phyloP scores from a whole-genome alignment of 2,329 filamentous ascomycete species.

The Colletotrichum incanum region DNA sequence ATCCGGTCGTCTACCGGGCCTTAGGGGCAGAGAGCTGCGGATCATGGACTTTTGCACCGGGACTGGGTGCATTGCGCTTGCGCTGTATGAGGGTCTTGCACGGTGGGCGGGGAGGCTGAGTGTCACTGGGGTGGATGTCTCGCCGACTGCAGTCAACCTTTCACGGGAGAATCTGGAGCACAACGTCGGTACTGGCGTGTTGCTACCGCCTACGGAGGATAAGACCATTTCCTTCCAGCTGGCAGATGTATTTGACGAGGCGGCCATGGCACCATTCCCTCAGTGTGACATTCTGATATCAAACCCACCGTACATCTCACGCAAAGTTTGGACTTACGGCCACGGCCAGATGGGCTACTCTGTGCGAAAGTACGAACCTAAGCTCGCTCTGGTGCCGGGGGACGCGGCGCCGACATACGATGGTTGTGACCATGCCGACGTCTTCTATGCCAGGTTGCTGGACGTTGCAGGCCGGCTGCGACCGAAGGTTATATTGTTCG shows the following conservation, averaged over 20 bases:
- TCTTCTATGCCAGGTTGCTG: slow-evolving; percentile 80
- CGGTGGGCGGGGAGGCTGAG: slow-evolving; percentile 58
- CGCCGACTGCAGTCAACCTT: slow-evolving; percentile 74
- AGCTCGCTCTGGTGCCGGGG: slow-evolving; percentile 79
- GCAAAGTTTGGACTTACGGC: slow-evolving; percentile 57
- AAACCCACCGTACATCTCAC: slow-evolving; percentile 94
- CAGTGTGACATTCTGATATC: slow-evolving; percentile 80
- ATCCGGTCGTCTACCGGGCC: slow-evolving; percentile 40
- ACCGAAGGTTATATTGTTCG: slow-evolving; percentile 75
- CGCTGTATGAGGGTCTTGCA: slow-evolving; percentile 76
- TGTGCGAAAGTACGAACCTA: slow-evolving; percentile 87
- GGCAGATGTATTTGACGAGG: slow-evolving; percentile 66
- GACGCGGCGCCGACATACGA: slow-evolving; percentile 49
- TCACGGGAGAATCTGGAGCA: slow-evolving; percentile 74
- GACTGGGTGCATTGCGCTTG: slow-evolving; percentile 89
- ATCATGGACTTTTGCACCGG: slow-evolving; percentile 93
- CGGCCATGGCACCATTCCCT: slow-evolving; percentile 51
- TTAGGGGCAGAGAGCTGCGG: slow-evolving; percentile 58
- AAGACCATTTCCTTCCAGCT: slow-evolving; percentile 61
- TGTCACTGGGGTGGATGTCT: slow-evolving; percentile 83
- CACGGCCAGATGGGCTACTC: slow-evolving; percentile 73
- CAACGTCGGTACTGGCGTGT: slow-evolving; percentile 57
- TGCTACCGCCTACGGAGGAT: slow-evolving; percentile 42
- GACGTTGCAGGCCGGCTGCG: slow-evolving; percentile 64
- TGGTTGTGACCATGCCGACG: slow-evolving; percentile 59